Evolutionary conservation across 768 basidiomycete species (phyloP), one percentile per base, ranked within the genome.

Genomic region (Suillus luteus): DNA sequence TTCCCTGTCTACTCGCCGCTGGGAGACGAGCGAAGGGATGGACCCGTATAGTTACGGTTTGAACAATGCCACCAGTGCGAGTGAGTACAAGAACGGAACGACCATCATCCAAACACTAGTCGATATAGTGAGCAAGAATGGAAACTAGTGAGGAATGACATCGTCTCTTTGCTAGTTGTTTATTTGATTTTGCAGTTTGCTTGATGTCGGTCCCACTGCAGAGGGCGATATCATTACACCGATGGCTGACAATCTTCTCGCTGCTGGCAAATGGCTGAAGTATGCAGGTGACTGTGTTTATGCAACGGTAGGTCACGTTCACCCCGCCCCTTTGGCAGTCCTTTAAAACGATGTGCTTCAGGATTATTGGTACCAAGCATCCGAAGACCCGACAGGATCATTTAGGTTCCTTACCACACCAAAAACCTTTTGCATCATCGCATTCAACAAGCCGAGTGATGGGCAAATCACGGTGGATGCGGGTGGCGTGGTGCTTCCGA

Each of bases 1-100:
- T 17, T 77, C 81, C 5, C 76, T 82, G 27, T 82, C 83, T 33
- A 76, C 81, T 0, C 71, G 72, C 27, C 79, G 75, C 40, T 88
- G 86, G 87, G 86, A 88, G 68, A 84, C 80, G 12, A 84, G 74
- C 40, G 87, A 86, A 65, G 86, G 85, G 33, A 81, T 87, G 78
- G 83, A 85, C 66, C 84, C 85, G 0, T 78, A 68, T 58, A 83
- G 80, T 61, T 86, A 82, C 59, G 85, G 85, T 0, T 70, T 79
- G 38, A 81, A 83, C 65, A 72, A 74, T 3, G 78, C 76, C 11
- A 84, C 84, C 37, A 70, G 75, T 60, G 71, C 76, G 1, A 70
- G 67, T 22, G 66, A 81, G 61, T 86, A 85, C 68, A 86, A 82
- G 75, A 81, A 81, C 59, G 81, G 78, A 0, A 73, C 81, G 2